These are phyloP conservation scores for Leccinum huronense DNA, from an alignment of 1,284 basidiomycete species.

Conservation along the genomic window DNA sequence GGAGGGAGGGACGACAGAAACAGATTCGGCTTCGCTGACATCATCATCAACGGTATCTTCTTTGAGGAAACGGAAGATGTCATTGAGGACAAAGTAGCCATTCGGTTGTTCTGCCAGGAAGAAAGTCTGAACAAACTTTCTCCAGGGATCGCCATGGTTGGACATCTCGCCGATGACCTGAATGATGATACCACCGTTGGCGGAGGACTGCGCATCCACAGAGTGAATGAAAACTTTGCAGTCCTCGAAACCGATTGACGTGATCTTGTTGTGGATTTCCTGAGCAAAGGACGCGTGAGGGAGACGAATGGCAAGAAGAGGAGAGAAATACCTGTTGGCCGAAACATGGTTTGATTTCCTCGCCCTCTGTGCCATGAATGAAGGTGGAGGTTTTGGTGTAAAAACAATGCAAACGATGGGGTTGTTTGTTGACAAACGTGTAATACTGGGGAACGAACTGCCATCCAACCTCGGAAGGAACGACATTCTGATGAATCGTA, in stretches of 20 bases:
- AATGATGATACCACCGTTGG: conserved; percentile 95
- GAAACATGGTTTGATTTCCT: conserved; percentile 83
- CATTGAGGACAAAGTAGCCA: conserved; percentile 99
- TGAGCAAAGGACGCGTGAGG: conserved; percentile 37
- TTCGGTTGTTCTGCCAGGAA: conserved; percentile 99
- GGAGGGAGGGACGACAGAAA: conserved; percentile 33
- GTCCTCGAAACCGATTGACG: conserved; percentile 89
- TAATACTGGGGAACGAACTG: conserved; percentile 97
- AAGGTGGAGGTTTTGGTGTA: conserved; percentile 98
- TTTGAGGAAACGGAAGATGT: conserved; percentile 99
- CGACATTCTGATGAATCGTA: conserved; percentile 53
- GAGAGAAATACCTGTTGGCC: conserved; percentile 77
- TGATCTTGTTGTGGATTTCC: conserved; percentile 98
- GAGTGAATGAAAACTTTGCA: conserved; percentile 98
- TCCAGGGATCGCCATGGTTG: conserved; percentile 88
- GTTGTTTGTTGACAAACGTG: conserved; percentile 97
- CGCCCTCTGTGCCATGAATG: conserved; percentile 94
- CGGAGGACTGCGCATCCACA: conserved; percentile 91
- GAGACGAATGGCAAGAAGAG: not conserved
- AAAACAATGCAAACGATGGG: conserved; percentile 96
- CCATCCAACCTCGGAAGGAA: conserved; percentile 92
- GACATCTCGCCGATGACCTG: conserved; percentile 99
- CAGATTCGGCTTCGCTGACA: conserved; percentile 43
- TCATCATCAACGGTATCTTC: conserved; percentile 90
- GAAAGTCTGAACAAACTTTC: conserved; percentile 99